Percentiles rank a stretch among this genome's conserved stretches.
Conservation (phyloP, 2,329 filamentous ascomycete species). For the Elsinoe ampelina region DNA sequence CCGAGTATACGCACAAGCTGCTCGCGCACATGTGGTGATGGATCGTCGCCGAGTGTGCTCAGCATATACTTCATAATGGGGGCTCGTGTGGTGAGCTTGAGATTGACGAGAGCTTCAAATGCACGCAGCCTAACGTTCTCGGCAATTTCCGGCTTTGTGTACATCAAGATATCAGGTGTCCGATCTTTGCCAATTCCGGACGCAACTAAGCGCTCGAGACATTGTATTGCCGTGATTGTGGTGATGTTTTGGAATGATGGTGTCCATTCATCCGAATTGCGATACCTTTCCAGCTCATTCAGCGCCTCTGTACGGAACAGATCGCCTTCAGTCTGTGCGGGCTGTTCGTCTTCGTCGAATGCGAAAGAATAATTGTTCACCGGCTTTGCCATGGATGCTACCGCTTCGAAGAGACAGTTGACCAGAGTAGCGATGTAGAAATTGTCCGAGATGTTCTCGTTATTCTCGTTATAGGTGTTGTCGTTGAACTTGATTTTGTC, state of each 20-base stretch:
- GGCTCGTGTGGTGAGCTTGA: constrained; percentile 44
- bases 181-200: constrained; percentile 45
- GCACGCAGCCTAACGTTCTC: constrained; percentile 52
- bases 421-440: constrained; percentile 80
- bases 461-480: constrained; percentile 66
- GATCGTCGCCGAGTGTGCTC: constrained; percentile 47
- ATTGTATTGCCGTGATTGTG: constrained; percentile 52
- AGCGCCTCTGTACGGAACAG: constrained; percentile 48
- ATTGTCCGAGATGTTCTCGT: constrained; percentile 64
- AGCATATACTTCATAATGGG: constrained; percentile 48
- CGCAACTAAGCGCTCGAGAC: constrained; percentile 46
- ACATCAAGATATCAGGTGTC: constrained; percentile 50
- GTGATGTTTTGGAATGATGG: constrained; percentile 57
- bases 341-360: constrained; percentile 31
- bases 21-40: constrained; percentile 49
- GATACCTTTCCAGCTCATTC: constrained; percentile 53
- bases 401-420: constrained; percentile 48
- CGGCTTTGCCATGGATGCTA: constrained; percentile 27
- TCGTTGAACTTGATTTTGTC: constrained; percentile 91
- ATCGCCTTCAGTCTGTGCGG: constrained; percentile 34
- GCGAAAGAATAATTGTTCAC: constrained; percentile 25
- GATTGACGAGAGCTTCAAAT: constrained; percentile 48
- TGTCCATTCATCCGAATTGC: constrained; percentile 58
- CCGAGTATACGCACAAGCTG: constrained; percentile 45
- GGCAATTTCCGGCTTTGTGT: constrained; percentile 50